Conservation (phyloP, 441 rosid genomes). For the Aleurites moluccanus region DNA sequence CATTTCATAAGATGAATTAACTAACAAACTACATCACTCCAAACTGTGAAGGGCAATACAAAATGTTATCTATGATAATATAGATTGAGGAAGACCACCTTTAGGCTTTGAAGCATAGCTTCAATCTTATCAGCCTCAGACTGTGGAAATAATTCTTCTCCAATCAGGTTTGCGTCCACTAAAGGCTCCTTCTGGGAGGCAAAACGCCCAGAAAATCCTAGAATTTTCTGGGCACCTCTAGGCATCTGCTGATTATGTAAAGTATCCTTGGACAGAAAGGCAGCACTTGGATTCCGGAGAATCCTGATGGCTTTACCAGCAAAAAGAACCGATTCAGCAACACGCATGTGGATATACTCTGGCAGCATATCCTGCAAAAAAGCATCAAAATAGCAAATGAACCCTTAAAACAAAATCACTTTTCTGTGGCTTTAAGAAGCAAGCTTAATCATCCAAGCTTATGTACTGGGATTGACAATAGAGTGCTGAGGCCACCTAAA, state of each 20-base stretch:
- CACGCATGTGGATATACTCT: slow-evolving; percentile 82
- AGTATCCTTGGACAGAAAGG: slow-evolving; percentile 65
- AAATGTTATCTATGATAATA: slow-evolving; percentile 7
- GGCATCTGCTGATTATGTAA: slow-evolving; percentile 48
- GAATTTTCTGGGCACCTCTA: slow-evolving; percentile 55
- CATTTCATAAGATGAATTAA: slow-evolving; percentile 5
- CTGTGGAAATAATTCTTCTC: slow-evolving; percentile 88
- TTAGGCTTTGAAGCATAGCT: slow-evolving; percentile 77
- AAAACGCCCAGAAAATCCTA: slow-evolving; percentile 52
- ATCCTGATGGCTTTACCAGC: slow-evolving; percentile 98
- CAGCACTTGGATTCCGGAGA: slow-evolving; percentile 84
- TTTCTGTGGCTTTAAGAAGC: neutral
- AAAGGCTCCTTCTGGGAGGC: slow-evolving; percentile 56
- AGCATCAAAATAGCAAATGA: slow-evolving; percentile 27
- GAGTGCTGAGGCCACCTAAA: neutral
- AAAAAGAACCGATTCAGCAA: slow-evolving; percentile 91
- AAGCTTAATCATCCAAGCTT: neutral
- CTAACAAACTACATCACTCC: slow-evolving; percentile 4
- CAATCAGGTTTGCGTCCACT: slow-evolving; percentile 46
- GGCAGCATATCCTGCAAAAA: slow-evolving; percentile 93
- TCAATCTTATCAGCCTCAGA: slow-evolving; percentile 96
- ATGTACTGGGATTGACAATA: neutral
- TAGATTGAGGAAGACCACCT: slow-evolving; percentile 46
- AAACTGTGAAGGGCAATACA: slow-evolving; percentile 5
- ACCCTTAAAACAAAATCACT: neutral